These are phyloP conservation scores for Jatropha curcas DNA, from an alignment of 345 rosid genomes.

Conservation along the genomic window DNA sequence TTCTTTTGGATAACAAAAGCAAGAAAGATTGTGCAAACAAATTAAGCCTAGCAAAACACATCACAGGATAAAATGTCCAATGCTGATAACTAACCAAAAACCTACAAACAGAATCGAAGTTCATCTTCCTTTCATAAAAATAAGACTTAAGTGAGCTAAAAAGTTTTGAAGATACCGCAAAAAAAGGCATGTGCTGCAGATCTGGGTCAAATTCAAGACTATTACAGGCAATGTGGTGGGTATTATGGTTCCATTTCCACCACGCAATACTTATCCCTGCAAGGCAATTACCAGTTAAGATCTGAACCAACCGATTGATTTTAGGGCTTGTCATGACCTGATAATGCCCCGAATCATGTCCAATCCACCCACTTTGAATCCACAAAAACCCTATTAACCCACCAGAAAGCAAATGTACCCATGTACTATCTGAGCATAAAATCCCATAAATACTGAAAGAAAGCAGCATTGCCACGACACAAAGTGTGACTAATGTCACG, in stretches of 20 bases:
- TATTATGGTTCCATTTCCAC: slow-evolving; percentile 63
- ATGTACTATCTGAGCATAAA: slow-evolving; percentile 28
- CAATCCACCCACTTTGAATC: slow-evolving; percentile 78
- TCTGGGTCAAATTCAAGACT: slow-evolving; percentile 60
- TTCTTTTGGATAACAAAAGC: slow-evolving; percentile 39
- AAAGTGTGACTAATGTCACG: slow-evolving; percentile 18
- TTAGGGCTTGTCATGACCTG: slow-evolving; percentile 35
- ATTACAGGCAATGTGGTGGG: slow-evolving; percentile 59
- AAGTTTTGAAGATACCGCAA: slow-evolving; percentile 54
- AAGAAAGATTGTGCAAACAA: slow-evolving; percentile 48
- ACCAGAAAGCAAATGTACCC: slow-evolving; percentile 41
- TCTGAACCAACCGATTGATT: slow-evolving; percentile 46
- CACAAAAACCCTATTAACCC: slow-evolving; percentile 45
- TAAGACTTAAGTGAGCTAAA: slow-evolving; percentile 41
- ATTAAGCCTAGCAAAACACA: slow-evolving; percentile 61
- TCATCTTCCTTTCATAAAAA: slow-evolving; percentile 51
- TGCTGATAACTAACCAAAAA: slow-evolving; percentile 61
- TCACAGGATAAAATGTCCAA: slow-evolving; percentile 56
- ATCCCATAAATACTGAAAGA: slow-evolving; percentile 37
- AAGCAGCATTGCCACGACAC: slow-evolving; percentile 32
- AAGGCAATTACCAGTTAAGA: slow-evolving; percentile 66
- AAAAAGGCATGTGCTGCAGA: slow-evolving; percentile 61
- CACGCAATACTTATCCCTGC: slow-evolving; percentile 63
- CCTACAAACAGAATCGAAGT: slow-evolving; percentile 45
- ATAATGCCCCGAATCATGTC: slow-evolving; percentile 79